Conservation (phyloP, 768 basidiomycete genomes). For the Pleurotus pulmonarius region DNA sequence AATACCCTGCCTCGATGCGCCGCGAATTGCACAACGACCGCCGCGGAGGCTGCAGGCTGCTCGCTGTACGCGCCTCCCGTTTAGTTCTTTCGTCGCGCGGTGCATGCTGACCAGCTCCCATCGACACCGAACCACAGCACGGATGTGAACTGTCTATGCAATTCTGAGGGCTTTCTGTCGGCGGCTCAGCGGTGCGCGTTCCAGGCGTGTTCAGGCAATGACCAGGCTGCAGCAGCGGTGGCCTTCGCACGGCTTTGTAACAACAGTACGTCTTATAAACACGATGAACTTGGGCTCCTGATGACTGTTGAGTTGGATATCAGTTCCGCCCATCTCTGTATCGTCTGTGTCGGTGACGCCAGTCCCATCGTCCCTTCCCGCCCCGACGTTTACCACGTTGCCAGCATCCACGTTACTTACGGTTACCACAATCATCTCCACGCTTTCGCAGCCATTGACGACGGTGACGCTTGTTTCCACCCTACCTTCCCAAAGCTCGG, state of each 20-base stretch:
- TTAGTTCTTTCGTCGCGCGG: background rate
- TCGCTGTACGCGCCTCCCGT: background rate
- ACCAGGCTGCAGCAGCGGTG: background rate
- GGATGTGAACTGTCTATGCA: background rate
- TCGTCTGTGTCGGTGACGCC: background rate
- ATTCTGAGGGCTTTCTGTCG: background rate
- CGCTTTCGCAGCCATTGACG: background rate
- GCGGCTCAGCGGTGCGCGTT: background rate
- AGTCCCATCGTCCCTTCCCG: background rate
- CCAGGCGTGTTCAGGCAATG: background rate
- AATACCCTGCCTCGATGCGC: background rate
- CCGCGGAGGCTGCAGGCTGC: conserved; percentile 1
- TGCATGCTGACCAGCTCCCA: no score
- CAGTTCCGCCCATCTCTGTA: background rate
- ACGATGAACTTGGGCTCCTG: background rate
- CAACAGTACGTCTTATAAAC: background rate
- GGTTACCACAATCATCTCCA: background rate
- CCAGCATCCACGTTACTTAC: background rate
- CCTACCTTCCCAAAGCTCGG: no score
- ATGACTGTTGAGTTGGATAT: background rate
- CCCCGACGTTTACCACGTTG: background rate
- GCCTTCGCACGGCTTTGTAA: conserved; percentile 2
- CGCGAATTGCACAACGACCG: background rate
- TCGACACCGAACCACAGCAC: background rate
- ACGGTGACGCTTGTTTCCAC: background rate